phyloP scores from a whole-genome alignment of 176 grass and related monocot genomes.

The Ensete glaucum region DNA sequence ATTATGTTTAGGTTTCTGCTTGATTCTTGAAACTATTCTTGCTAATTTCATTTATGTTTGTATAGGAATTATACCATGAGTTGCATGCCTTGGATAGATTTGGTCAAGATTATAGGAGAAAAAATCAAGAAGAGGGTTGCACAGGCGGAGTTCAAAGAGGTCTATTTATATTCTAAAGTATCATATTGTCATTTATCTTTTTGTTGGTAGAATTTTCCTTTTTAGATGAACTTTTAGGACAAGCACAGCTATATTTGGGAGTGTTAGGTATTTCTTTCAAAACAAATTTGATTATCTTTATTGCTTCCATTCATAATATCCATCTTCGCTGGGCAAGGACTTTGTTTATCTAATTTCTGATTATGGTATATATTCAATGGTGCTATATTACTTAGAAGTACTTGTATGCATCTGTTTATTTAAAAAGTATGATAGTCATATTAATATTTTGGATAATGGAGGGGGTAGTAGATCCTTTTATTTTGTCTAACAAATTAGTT shows the following conservation, averaged over 20 bases:
- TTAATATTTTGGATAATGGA: too few species aligned
- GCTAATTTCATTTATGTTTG: slow-evolving; percentile 13
- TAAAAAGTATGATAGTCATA: too few species aligned
- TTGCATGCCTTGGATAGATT: slow-evolving; percentile 97
- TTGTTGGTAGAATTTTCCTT: background rate
- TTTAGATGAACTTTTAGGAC: background rate
- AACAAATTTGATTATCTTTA: too few species aligned
- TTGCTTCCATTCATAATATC: too few species aligned
- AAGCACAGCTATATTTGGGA: background rate
- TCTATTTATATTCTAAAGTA: slow-evolving; percentile 25
- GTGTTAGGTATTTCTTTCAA: background rate
- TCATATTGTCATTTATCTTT: background rate
- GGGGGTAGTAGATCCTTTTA: too few species aligned
- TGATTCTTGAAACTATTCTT: slow-evolving; percentile 9
- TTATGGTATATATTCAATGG: too few species aligned
- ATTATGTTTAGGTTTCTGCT: background rate
- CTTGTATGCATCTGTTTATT: too few species aligned
- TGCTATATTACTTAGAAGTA: too few species aligned
- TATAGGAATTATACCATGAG: slow-evolving; percentile 97
- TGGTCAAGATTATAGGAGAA: slow-evolving; percentile 78
- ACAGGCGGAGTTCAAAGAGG: slow-evolving; percentile 64
- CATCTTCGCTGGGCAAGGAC: too few species aligned
- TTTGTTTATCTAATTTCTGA: too few species aligned
- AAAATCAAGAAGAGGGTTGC: slow-evolving; percentile 72
- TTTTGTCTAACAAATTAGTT: too few species aligned